Evolutionary conservation across 2,329 filamentous ascomycete genomes (phyloP).

Genomic region (Alternaria tenuissima): DNA sequence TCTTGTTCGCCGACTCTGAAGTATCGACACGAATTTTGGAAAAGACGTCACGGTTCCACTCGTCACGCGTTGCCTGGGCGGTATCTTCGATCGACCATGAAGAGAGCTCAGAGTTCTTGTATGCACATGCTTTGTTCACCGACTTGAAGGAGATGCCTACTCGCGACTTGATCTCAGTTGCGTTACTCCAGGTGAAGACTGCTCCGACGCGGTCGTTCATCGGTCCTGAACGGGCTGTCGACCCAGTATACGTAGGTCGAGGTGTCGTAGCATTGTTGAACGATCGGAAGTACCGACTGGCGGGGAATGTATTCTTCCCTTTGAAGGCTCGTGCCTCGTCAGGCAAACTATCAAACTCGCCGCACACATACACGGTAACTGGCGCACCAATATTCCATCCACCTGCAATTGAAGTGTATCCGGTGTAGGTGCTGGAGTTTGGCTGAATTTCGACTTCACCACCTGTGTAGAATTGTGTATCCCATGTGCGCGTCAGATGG

Average conservation of each 20-base stretch:
- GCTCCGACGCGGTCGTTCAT: slow-evolving; percentile 59
- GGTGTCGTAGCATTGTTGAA: slow-evolving; percentile 44
- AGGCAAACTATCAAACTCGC: slow-evolving; percentile 43
- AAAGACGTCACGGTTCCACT: slow-evolving; percentile 64
- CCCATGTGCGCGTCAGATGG: slow-evolving; percentile 44
- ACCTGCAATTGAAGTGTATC: slow-evolving; percentile 45
- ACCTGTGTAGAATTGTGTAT: slow-evolving; percentile 48
- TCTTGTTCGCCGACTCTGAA: slow-evolving; percentile 39
- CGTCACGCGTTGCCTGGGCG: slow-evolving; percentile 51
- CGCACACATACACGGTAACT: slow-evolving; percentile 48
- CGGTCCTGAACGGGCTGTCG: slow-evolving; percentile 40
- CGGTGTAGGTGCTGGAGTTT: slow-evolving; percentile 41
- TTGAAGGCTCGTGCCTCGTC: slow-evolving; percentile 39
- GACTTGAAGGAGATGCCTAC: slow-evolving; percentile 61
- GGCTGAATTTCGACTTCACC: slow-evolving; percentile 47
- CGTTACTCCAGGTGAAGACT: slow-evolving; percentile 58
- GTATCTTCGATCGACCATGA: slow-evolving; percentile 54
- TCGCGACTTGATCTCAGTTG: slow-evolving; percentile 56
- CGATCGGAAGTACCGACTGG: slow-evolving; percentile 42
- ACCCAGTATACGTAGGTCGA: slow-evolving; percentile 39
- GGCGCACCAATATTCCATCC: slow-evolving; percentile 51
- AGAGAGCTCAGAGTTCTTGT: slow-evolving; percentile 57
- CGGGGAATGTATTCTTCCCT: slow-evolving; percentile 50
- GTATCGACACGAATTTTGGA: slow-evolving; percentile 60
- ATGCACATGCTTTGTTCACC: slow-evolving; percentile 57